Evolutionary conservation across 140 eudicot species (phyloP).

Genomic region (Oenanthe javanica): DNA sequence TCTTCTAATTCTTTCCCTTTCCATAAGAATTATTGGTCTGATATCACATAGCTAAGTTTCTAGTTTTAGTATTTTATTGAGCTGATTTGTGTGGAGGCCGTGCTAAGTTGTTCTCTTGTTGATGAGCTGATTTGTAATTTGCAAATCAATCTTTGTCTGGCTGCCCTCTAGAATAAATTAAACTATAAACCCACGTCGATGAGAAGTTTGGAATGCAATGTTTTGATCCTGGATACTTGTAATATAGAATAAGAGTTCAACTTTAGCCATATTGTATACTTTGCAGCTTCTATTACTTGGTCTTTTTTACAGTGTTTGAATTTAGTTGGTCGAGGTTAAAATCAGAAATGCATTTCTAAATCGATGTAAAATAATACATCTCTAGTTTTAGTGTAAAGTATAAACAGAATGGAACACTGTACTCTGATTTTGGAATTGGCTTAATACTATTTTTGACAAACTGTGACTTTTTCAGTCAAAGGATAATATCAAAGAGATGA

Average conservation of each 20-base stretch:
- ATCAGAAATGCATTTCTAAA: background rate
- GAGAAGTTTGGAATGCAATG: background rate
- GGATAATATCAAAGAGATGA: background rate
- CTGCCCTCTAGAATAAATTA: background rate
- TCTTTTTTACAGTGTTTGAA: background rate
- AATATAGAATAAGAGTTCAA: too few relatives aligned
- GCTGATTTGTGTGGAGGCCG: background rate
- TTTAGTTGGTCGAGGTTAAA: too few relatives aligned
- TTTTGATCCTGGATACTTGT: background rate
- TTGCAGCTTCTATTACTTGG: background rate
- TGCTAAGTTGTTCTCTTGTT: too few relatives aligned
- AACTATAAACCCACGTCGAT: background rate
- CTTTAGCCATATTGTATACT: background rate
- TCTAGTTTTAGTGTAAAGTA: background rate
- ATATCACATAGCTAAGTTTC: background rate
- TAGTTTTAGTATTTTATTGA: background rate
- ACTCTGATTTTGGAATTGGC: background rate
- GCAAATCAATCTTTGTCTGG: too few relatives aligned
- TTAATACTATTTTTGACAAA: too few relatives aligned
- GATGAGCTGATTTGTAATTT: too few relatives aligned
- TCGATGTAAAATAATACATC: background rate
- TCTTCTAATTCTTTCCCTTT: background rate
- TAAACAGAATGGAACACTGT: background rate
- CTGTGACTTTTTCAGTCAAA: too few relatives aligned
- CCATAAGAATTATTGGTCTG: background rate